Base-by-base conservation (phyloP, 2,329 filamentous ascomycete genomes). In the Macrophomina tecta region DNA sequence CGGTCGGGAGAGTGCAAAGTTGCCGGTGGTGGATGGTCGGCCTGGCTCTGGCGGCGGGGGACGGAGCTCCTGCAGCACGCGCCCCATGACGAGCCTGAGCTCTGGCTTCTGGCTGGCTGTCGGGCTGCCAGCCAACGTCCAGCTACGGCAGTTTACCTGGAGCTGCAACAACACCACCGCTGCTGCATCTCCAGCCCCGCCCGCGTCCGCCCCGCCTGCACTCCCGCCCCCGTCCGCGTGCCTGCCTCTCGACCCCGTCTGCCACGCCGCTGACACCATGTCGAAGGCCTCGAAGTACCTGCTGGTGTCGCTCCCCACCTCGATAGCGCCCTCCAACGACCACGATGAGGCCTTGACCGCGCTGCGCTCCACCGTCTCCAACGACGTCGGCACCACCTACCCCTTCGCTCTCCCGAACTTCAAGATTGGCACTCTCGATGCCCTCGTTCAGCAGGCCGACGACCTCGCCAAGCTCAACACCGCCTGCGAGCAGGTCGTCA, bases 351-450 rank as follows among this genome's bases (percentile, higher is more conserved):
- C 94, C 70, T 84, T 97, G 71, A 86, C 89, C 56, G 87, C 92
- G 53, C 82, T 99, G 69, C 88, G 89, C 72, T 82, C 89, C 66
- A 92, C 90, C 49, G 85, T 97, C 65, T 84, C 87, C 60, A 82
- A 87, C 67, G 92, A 97, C 73, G 89, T 91, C 78, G 93, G 91
- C 76, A 88, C 86, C 63, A 90, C 93, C 53, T 83, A 89, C 62
- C 89, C 89, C 2, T 97, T 98, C 77, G 83, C 87, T 66, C 91
- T 98, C 70, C 95, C 95, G 23, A 90, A 93, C 71, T 97, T 99
- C 86, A 99, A 98, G 84, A 97, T 99, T 78, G 95, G 95, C 67
- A 97, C 95, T 0, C 86, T 99, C 45, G 95, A 99, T 82, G 93
- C 91, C 46, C 85, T 99, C 67, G 93, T 99, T 52, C 92, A 97